Evolutionary conservation across 495 filamentous ascomycete species (phyloP), one percentile per base, ranked within the genome.

Genomic region (Penicillium nucicola): DNA sequence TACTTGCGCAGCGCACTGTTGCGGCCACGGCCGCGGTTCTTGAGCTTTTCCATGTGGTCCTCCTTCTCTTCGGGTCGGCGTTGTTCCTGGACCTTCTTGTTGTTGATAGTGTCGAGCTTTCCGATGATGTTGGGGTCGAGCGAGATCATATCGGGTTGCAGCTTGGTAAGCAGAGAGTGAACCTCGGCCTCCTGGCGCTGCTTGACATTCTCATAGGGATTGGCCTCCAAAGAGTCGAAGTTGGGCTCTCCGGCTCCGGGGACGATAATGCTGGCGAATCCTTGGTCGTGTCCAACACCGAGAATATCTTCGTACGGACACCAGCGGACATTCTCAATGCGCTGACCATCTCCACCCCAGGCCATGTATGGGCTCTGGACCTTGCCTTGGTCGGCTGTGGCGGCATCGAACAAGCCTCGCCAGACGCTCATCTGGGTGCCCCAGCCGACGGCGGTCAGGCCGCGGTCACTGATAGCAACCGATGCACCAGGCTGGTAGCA

Each of bases 71-170:
- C 92, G 31, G 88, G 76, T 66, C 95, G 85, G 57, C 79, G 79
- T 61, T 90, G 85, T 44, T 83, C 82, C 61, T 82, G 81, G 23
- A 81, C 77, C 71, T 90, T 84, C 69, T 86, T 75, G 55, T 86
- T 82, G 44, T 83, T 85, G 61, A 85, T 76, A 32, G 88, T 76
- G 66, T 97, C 90, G 23, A 98, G 75, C 34, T 82, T 88, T 30
- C 93, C 93, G 56, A 98, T 80, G 62, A 88, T 90, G 67, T 90
- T 86, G 35, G 93, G 95, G 53, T 97, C 84, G 2, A 97, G 73
- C 9, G 89, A 88, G 42, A 98, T 98, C 92, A 97, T 98, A 60
- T 95, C 93, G 11, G 93, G 92, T 59, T 92, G 85, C 33, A 98
- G 75, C 75, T 98, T 98, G 75, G 91, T 90, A 50, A 98, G 81